Percentiles rank a stretch among this genome's conserved stretches.
Conservation (phyloP, 2,329 filamentous ascomycete species). For the Monosporascus ibericus region DNA sequence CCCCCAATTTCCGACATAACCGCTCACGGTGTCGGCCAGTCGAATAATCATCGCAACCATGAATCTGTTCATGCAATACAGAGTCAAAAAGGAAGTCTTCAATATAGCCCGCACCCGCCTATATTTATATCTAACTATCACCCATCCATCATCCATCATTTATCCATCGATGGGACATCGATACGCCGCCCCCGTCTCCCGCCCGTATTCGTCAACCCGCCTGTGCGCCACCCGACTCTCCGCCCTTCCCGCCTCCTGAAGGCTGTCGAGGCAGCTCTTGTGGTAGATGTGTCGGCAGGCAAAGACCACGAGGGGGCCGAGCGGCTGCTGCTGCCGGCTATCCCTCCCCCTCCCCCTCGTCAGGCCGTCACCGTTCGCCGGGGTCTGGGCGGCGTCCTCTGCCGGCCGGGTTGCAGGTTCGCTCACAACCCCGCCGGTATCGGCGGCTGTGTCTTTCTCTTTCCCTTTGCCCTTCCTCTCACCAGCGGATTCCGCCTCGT, state of each 20-base stretch:
- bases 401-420: too few relatives aligned
- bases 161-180: slow-evolving; percentile 53
- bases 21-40: too few relatives aligned
- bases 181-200: slow-evolving; percentile 44
- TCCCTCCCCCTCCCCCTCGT: slow-evolving; percentile 33
- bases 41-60: too few relatives aligned
- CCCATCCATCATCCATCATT: not conserved
- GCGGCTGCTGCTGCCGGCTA: slow-evolving; percentile 34
- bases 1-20: too few relatives aligned
- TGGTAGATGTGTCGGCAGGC: slow-evolving; percentile 69
- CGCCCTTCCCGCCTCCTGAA: slow-evolving; percentile 35
- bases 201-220: slow-evolving; percentile 35
- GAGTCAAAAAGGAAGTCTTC: too few relatives aligned
- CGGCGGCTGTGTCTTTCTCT: slow-evolving; percentile 45
- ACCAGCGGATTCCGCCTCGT: slow-evolving; percentile 17
- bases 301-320: slow-evolving; percentile 61
- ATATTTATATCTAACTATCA: too few relatives aligned
- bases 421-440: slow-evolving; percentile 2
- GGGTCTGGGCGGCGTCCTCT: slow-evolving; percentile 2
- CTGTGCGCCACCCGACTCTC: slow-evolving; percentile 34
- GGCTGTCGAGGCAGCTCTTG: slow-evolving; percentile 60
- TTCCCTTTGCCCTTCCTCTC: slow-evolving; percentile 38
- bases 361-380: slow-evolving; percentile 28
- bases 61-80: too few relatives aligned
- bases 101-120: too few relatives aligned